These are phyloP conservation scores for Copromyces sp. DNA, from an alignment of 495 filamentous ascomycete genomes.

Conservation along the genomic window DNA sequence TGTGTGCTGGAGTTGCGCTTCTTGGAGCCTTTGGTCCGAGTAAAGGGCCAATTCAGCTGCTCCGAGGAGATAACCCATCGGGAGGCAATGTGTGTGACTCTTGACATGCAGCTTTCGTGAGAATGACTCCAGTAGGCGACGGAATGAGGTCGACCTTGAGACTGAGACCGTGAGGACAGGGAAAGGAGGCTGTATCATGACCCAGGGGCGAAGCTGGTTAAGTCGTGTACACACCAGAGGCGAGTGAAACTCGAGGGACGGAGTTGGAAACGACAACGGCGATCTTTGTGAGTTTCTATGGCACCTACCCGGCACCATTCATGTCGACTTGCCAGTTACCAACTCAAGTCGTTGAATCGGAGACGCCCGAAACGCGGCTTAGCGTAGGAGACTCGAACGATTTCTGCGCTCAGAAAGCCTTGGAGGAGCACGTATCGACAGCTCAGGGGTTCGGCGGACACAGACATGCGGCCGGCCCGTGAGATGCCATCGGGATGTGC, in stretches of 20 bases:
- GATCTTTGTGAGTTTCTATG: too few species aligned
- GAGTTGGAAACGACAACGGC: neutral
- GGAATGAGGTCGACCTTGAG: neutral
- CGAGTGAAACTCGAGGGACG: neutral
- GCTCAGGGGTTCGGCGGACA: neutral
- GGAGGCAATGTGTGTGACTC: neutral
- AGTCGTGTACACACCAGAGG: neutral
- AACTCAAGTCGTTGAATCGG: neutral
- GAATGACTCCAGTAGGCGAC: neutral
- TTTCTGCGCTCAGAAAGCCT: neutral
- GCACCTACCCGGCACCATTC: neutral
- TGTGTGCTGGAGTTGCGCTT: neutral
- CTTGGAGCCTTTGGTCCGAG: neutral
- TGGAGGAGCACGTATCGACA: neutral
- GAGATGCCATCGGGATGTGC: neutral
- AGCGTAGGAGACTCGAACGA: neutral
- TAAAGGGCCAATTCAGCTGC: neutral
- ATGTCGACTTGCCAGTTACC: neutral
- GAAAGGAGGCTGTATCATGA: neutral
- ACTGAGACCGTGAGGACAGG: neutral
- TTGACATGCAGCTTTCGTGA: neutral
- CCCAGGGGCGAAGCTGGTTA: neutral
- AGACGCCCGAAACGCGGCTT: neutral
- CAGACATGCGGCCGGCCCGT: neutral
- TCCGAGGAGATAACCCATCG: neutral